Conservation (phyloP, 1,284 basidiomycete species). For the Inonotus obliquus region DNA sequence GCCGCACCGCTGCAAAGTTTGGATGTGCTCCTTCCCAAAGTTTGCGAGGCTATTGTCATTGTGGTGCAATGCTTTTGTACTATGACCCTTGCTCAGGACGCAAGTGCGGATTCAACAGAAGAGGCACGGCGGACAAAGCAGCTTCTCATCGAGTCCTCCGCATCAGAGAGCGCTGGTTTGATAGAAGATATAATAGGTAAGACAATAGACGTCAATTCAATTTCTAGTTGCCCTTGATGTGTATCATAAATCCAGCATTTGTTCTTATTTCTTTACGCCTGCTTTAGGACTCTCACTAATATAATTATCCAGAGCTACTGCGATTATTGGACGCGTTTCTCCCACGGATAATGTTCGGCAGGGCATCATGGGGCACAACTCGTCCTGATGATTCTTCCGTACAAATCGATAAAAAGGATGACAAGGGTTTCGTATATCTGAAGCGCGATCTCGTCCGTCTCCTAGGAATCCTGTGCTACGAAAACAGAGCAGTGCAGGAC, state of each 20-base stretch:
- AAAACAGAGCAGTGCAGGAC: conserved; percentile 64
- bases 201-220: not conserved
- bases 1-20: conserved; percentile 32
- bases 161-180: conserved; percentile 2
- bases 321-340: conserved; percentile 67
- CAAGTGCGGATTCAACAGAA: conserved; percentile 22
- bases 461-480: conserved; percentile 68
- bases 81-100: conserved; percentile 53
- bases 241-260: not conserved
- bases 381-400: conserved; percentile 27
- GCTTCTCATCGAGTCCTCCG: conserved; percentile 6
- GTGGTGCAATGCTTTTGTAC: conserved; percentile 71
- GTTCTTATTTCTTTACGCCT: not conserved
- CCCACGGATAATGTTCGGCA: conserved; percentile 74
- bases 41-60: conserved; percentile 76
- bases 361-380: conserved; percentile 23
- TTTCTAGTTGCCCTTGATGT: not conserved
- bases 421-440: conserved; percentile 70
- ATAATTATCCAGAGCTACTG: conserved; percentile 51
- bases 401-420: conserved; percentile 27
- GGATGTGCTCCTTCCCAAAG: conserved; percentile 65
- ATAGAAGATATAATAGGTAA: conserved; percentile 16
- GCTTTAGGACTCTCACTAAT: not conserved
- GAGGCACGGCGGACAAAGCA: conserved; percentile 5
- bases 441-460: conserved; percentile 82